Conservation (phyloP, 2,329 filamentous ascomycete species). For the Tolypocladium tropicale region DNA sequence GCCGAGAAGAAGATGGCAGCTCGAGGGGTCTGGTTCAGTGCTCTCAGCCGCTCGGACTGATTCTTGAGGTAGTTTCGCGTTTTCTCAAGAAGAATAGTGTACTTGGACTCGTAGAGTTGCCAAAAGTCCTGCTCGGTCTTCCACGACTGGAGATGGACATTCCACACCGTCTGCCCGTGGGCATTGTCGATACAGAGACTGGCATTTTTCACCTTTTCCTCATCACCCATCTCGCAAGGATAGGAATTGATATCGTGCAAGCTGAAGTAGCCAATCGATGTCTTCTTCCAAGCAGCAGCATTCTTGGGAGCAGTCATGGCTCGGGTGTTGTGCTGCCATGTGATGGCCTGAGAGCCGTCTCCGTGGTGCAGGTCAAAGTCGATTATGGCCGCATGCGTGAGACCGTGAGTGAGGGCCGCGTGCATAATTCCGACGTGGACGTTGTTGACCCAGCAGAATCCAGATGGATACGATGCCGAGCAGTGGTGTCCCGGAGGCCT, state of each 20-base stretch:
- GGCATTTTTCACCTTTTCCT: constrained; percentile 86
- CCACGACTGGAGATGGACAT: constrained; percentile 87
- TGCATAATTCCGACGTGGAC: constrained; percentile 95
- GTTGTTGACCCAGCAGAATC: constrained; percentile 98
- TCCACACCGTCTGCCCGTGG: constrained; percentile 92
- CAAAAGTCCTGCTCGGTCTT: constrained; percentile 78
- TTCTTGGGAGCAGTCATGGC: constrained; percentile 55
- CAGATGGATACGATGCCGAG: constrained; percentile 78
- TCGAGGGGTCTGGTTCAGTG: constrained; percentile 54
- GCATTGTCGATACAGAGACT: constrained; percentile 91
- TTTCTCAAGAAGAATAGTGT: constrained; percentile 69
- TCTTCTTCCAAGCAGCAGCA: constrained; percentile 66
- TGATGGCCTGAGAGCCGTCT: constrained; percentile 89
- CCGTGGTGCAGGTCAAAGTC: constrained; percentile 90
- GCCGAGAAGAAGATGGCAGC: constrained; percentile 91
- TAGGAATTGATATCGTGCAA: constrained; percentile 98
- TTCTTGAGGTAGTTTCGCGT: constrained; percentile 63
- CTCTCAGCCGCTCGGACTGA: constrained; percentile 57
- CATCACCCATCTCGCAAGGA: constrained; percentile 88
- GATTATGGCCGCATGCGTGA: constrained; percentile 89
- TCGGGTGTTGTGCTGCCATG: constrained; percentile 80
- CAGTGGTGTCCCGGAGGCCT: constrained; percentile 94
- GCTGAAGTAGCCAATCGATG: constrained; percentile 90
- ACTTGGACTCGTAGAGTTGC: constrained; percentile 73
- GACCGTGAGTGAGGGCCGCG: constrained; percentile 68